Conservation (phyloP, 331 rosid genomes). For the Malus hybrid region DNA sequence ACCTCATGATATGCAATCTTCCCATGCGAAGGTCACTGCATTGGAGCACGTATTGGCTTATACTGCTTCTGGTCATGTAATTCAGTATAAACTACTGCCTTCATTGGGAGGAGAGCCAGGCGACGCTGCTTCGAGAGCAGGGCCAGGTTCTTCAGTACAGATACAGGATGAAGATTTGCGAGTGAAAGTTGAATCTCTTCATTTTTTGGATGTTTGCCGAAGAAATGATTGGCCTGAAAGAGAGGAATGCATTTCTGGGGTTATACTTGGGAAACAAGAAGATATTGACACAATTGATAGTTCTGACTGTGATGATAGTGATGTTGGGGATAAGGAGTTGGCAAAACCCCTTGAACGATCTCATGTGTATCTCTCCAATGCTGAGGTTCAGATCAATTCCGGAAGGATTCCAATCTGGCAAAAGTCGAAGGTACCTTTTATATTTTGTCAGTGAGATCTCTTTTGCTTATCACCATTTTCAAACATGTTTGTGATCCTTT, state of each 20-base stretch:
- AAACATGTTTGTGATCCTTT: constrained; percentile 18
- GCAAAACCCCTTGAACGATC: constrained; percentile 37
- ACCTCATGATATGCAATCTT: constrained; percentile 33
- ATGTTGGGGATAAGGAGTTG: constrained; percentile 30
- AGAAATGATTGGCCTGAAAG: constrained; percentile 76
- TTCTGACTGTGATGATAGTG: constrained; percentile 40
- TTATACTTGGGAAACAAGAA: constrained; percentile 33
- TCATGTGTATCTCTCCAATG: constrained; percentile 61
- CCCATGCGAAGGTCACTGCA: constrained; percentile 34
- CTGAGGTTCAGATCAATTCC: constrained; percentile 71
- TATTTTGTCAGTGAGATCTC: constrained; percentile 11
- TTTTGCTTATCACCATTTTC: constrained; percentile 18
- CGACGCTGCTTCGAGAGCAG: constrained; percentile 45
- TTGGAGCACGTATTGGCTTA: constrained; percentile 76
- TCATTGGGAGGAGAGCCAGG: constrained; percentile 51
- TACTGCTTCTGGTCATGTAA: constrained; percentile 67
- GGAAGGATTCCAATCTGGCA: constrained; percentile 86
- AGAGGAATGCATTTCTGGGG: constrained; percentile 53
- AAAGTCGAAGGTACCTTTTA: constrained; percentile 53
- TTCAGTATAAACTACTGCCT: constrained; percentile 69
- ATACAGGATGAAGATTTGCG: constrained; percentile 71
- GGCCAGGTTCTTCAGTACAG: constrained; percentile 41
- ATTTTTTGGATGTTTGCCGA: constrained; percentile 92
- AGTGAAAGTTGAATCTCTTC: constrained; percentile 80
- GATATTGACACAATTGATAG: constrained; percentile 34